These are phyloP conservation scores for Nakaseomyces uthaithaninus DNA, from an alignment of 1,139 yeast species.

Conservation along the genomic window DNA sequence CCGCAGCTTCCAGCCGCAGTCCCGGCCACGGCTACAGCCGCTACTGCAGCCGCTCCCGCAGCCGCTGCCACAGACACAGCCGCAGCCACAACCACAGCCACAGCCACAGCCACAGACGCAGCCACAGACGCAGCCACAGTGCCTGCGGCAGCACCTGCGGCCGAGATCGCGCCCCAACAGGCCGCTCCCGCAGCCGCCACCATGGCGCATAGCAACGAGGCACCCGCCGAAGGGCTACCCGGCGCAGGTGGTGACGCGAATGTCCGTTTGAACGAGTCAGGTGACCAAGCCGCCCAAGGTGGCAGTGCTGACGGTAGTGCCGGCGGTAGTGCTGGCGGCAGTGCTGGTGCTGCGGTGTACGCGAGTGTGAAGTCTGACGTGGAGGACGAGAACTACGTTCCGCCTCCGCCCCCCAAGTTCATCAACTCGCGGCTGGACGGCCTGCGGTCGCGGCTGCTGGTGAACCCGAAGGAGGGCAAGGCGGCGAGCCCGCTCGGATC, in stretches of 20 bases:
- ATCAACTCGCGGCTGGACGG: conserved; percentile 30
- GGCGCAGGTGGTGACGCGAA: conserved; percentile 3
- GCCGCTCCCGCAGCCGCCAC: too few species aligned
- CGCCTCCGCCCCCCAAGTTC: conserved; percentile 26
- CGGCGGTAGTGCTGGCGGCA: background rate
- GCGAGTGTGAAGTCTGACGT: conserved; percentile 1
- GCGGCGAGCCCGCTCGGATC: conserved; percentile 8
- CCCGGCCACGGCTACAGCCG: background rate
- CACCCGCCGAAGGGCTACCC: too few species aligned
- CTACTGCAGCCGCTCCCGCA: background rate
- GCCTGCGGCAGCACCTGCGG: too few species aligned
- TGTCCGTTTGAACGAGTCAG: background rate
- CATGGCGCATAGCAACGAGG: too few species aligned
- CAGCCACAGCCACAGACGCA: too few species aligned
- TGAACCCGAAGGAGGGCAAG: conserved; percentile 16
- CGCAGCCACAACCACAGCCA: too few species aligned
- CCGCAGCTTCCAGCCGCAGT: background rate
- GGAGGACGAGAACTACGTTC: conserved; percentile 14
- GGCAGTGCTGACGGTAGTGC: background rate
- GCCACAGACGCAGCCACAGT: too few species aligned
- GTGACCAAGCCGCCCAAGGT: background rate
- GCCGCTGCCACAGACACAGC: too few species aligned
- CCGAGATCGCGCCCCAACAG: too few species aligned
- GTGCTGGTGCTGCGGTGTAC: background rate
- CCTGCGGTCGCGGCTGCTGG: conserved; percentile 23